Evolutionary conservation across 192 early-diverging fungal species (phyloP).

Genomic region (Phycomyces nitens): DNA sequence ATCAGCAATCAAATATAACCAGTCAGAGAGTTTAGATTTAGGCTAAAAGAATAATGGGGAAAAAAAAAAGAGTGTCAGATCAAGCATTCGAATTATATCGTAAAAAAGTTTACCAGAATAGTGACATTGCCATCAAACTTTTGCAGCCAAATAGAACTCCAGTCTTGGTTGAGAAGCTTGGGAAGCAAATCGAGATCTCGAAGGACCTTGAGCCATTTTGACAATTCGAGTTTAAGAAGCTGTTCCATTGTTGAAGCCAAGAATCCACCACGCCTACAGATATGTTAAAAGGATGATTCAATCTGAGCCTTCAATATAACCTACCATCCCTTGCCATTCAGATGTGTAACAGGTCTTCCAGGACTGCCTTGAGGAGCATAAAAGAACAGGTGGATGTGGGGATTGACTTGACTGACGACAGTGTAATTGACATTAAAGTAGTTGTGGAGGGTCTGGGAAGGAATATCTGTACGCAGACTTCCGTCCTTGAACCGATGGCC

Average conservation of each 20-base stretch:
- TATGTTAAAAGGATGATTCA: background rate
- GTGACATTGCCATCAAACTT: conserved; percentile 89
- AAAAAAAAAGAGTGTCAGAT: background rate
- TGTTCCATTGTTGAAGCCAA: conserved; percentile 74
- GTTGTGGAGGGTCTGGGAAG: conserved; percentile 68
- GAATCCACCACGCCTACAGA: conserved; percentile 79
- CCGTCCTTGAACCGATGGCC: conserved; percentile 86
- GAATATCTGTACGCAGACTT: conserved; percentile 77
- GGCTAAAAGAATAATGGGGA: conserved; percentile 40
- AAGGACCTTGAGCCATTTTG: conserved; percentile 80
- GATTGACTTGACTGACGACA: conserved; percentile 85
- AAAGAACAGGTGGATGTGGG: conserved; percentile 85
- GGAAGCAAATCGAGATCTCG: conserved; percentile 81
- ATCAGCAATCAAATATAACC: conserved; percentile 60
- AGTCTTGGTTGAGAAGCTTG: conserved; percentile 68
- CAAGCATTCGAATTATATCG: background rate
- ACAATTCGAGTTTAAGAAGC: conserved; percentile 78
- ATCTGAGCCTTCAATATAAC: too few species aligned
- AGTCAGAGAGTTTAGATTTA: conserved; percentile 56
- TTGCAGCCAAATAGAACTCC: conserved; percentile 83
- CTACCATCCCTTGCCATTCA: conserved; percentile 67
- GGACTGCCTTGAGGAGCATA: conserved; percentile 73
- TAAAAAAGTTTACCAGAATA: conserved; percentile 51
- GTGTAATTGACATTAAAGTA: conserved; percentile 85
- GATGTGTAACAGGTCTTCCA: conserved; percentile 70